phyloP scores from a whole-genome alignment of 345 rosid genomes.

The Camelina sativa region DNA sequence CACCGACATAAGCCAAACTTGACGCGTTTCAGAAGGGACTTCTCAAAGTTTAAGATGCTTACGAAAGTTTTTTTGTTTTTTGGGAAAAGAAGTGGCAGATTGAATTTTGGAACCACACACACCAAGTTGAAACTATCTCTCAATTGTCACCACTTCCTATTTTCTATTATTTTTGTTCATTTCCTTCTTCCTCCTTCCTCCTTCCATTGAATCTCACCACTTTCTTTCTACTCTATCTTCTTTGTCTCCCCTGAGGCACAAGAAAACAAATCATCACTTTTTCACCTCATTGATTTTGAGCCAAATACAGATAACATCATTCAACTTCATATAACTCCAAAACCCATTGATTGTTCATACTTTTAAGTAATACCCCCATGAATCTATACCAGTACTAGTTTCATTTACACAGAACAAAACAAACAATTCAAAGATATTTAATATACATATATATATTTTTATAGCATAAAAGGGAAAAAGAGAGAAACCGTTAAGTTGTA shows the following conservation, averaged over 20 bases:
- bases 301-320: conserved; percentile 27
- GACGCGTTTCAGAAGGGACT: background rate
- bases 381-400: conserved; percentile 11
- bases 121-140: conserved; percentile 8
- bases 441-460: background rate
- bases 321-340: conserved; percentile 33
- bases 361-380: background rate
- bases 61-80: background rate
- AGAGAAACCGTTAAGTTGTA: conserved; percentile 3
- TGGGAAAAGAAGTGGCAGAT: background rate
- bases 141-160: conserved; percentile 8
- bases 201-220: conserved; percentile 41
- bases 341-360: background rate
- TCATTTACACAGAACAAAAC: background rate
- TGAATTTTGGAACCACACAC: background rate
- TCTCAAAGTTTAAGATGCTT: background rate
- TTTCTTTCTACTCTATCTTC: conserved; percentile 23
- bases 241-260: conserved; percentile 27
- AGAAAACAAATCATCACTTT: conserved; percentile 34
- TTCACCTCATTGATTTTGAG: conserved; percentile 1
- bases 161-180: background rate
- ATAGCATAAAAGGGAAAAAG: background rate
- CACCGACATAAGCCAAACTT: conserved; percentile 3
- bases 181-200: background rate
- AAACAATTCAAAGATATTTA: no score